Evolutionary conservation across 345 rosid genomes (phyloP), one percentile per base, ranked within the genome.

Genomic region (Garcia nutans): DNA sequence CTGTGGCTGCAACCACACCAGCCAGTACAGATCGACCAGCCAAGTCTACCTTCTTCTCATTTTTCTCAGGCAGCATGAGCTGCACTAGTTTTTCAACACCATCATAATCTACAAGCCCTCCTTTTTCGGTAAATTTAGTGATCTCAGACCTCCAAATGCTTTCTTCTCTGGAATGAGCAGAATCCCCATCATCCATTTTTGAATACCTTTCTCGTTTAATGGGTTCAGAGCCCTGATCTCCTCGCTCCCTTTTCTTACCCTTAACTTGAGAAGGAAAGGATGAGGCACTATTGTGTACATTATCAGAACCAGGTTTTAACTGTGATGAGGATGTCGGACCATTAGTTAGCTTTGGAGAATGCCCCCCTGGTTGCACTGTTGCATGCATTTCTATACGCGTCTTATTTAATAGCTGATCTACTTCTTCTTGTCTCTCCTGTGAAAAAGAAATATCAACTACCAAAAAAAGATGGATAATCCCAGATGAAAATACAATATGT

Each of bases 161-260:
- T 81, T 95, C 97, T 50, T 80, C 68, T 80, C 91, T 91, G 9
- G 58, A 49, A 44, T 75, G 70, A 78, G 81, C 87, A 72, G 89
- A 84, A 83, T 89, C 91, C 49, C 81, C 88, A 75, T 93, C 97
- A 55, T 90, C 97, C 60, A 81, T 63, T 81, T 87, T 89, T 54
- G 75, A 37, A 8, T 76, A 59, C 10, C 96, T 90, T 56, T 91
- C 97, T 31, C 96, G 83, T 81, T 89, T 93, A 6, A 85, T 81
- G 45, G 88, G 86, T 28, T 95, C 98, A 1, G 84, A 80, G 78
- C 85, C 79, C 73, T 91, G 98, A 85, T 95, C 99, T 0, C 47
- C 81, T 55, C 97, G 87, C 75, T 96, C 99, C 84, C 99, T 91
- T 68, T 93, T 93, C 87, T 94, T 96, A 45, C 98, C 97, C 85